Percentiles rank a stretch among this genome's conserved stretches.
Evolutionary conservation across 1,284 basidiomycete species (phyloP).

Genomic region (Rugosomyces carneus): DNA sequence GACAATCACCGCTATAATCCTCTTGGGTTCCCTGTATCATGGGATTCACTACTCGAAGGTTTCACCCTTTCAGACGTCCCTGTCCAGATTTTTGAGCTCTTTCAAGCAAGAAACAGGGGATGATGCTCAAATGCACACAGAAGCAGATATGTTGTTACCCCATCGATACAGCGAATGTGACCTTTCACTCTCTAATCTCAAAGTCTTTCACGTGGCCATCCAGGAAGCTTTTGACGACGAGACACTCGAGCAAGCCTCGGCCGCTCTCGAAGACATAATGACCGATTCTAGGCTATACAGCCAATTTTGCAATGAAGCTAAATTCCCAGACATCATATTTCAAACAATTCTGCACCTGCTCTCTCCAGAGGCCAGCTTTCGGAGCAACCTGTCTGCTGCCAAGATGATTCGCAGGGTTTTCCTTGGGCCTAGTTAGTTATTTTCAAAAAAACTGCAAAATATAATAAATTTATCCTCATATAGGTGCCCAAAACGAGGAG

Average conservation of each 20-base stretch:
- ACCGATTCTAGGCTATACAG: neutral
- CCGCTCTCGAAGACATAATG: conserved; percentile 9
- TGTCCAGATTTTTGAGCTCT: neutral
- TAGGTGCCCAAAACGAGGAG: neutral
- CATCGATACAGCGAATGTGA: neutral
- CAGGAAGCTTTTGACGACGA: conserved; percentile 12
- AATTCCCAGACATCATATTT: neutral
- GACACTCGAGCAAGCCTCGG: conserved; percentile 11
- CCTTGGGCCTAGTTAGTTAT: neutral
- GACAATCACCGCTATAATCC: neutral
- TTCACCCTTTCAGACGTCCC: conserved; percentile 1
- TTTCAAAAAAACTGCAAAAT: neutral
- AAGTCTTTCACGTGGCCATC: conserved; percentile 3
- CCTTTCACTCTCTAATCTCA: neutral
- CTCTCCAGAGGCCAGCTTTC: conserved; percentile 2
- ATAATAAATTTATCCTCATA: neutral
- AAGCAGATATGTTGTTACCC: neutral
- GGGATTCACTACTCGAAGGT: neutral
- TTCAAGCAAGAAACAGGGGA: neutral
- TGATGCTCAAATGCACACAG: neutral
- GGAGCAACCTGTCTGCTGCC: neutral
- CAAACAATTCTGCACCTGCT: neutral
- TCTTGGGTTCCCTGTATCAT: neutral
- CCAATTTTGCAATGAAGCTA: neutral
- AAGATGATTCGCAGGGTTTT: conserved; percentile 1